phyloP scores from a whole-genome alignment of 1,284 basidiomycete genomes.

The Veloporphyrellus conicus region DNA sequence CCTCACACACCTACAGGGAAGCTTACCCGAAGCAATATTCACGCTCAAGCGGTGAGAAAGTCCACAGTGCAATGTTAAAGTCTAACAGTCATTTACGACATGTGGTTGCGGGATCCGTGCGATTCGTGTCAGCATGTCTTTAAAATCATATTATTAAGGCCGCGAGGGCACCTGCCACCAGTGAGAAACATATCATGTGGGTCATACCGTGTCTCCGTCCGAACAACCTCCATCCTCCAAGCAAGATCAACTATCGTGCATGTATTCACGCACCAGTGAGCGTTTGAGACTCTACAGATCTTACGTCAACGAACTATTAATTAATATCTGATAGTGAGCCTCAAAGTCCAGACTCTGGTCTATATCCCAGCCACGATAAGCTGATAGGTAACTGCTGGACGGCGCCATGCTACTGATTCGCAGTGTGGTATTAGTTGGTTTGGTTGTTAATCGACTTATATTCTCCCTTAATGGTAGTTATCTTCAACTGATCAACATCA shows the following conservation, averaged over 20 bases:
- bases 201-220: conserved; percentile 1
- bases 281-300: too few relatives aligned
- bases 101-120: neutral
- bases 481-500: conserved; percentile 29
- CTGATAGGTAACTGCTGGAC: neutral
- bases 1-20: neutral
- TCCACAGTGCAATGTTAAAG: conserved; percentile 18
- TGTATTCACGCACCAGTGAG: conserved; percentile 4
- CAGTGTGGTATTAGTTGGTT: conserved; percentile 4
- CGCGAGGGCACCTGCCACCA: neutral
- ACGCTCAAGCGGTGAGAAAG: conserved; percentile 22
- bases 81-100: conserved; percentile 12
- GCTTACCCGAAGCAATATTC: conserved; percentile 5
- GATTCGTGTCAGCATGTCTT: conserved; percentile 2
- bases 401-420: conserved; percentile 1
- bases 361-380: neutral
- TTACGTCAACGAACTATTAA: conserved; percentile 24
- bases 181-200: conserved; percentile 2
- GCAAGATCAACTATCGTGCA: conserved; percentile 1
- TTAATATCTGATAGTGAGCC: conserved; percentile 1
- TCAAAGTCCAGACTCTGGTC: conserved; percentile 4
- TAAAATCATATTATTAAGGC: conserved; percentile 1
- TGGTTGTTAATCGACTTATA: conserved; percentile 27
- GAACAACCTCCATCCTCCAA: conserved; percentile 1
- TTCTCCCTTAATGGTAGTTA: conserved; percentile 26